A percentile compares a stretch with the other conserved stretches of the same genome.
Evolutionary conservation across 1,139 yeast species (phyloP).

Genomic region (Candida anutae): DNA sequence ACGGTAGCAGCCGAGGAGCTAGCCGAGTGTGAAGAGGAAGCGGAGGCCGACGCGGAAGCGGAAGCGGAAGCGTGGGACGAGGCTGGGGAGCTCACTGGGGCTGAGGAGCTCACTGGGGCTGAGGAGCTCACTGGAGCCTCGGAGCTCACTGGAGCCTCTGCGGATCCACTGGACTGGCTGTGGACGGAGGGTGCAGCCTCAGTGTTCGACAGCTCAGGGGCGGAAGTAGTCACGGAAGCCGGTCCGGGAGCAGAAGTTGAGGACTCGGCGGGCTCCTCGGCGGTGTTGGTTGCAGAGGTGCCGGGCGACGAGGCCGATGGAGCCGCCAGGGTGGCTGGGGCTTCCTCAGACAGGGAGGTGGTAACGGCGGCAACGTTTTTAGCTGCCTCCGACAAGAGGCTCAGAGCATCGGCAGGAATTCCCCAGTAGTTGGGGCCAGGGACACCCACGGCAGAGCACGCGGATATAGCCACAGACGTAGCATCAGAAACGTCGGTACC

Average conservation of each 20-base stretch:
- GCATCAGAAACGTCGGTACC: slow-evolving; percentile 26
- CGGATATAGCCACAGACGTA: slow-evolving; percentile 31
- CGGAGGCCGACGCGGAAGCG: slow-evolving; percentile 2
- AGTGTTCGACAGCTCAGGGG: slow-evolving; percentile 2
- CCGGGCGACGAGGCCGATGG: slow-evolving; percentile 6
- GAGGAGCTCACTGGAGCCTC: slow-evolving; percentile 1
- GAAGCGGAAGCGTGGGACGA: slow-evolving; percentile 2
- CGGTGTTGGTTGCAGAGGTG: slow-evolving; percentile 4
- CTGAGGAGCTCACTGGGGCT: not conserved
- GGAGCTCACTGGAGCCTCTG: slow-evolving; percentile 3
- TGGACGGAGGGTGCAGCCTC: slow-evolving; percentile 3
- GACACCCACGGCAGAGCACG: slow-evolving; percentile 39
- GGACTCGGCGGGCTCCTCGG: slow-evolving; percentile 3
- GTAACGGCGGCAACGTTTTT: slow-evolving; percentile 8
- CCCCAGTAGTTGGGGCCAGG: slow-evolving; percentile 27
- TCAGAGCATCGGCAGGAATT: slow-evolving; percentile 28
- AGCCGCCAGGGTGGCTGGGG: slow-evolving; percentile 3
- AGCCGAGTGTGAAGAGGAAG: too few relatives aligned
- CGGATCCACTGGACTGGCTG: slow-evolving; percentile 2
- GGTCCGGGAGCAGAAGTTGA: slow-evolving; percentile 2
- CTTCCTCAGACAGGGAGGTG: slow-evolving; percentile 2
- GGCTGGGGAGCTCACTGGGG: not conserved
- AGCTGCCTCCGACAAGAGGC: slow-evolving; percentile 19
- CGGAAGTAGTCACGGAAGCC: slow-evolving; percentile 2
- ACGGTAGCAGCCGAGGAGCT: slow-evolving; percentile 5